A percentile compares a stretch with the other conserved stretches of the same genome.
These are phyloP conservation scores for Maudiozyma saulgeensis DNA, from an alignment of 805 yeast species.

Conservation along the genomic window DNA sequence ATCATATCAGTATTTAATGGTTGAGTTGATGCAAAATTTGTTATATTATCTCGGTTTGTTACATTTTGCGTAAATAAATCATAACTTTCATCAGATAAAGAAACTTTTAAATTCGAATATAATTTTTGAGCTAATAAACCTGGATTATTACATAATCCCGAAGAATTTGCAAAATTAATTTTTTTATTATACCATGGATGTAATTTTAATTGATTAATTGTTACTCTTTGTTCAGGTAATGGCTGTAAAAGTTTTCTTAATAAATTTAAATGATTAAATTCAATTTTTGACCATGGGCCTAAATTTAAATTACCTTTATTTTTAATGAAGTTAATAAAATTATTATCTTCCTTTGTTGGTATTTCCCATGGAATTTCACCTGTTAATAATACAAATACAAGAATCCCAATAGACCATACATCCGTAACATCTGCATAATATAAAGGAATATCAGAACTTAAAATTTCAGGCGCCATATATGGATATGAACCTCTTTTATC, in stretches of 20 bases:
- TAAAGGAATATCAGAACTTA: slow-evolving; percentile 23
- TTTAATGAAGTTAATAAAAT: slow-evolving; percentile 33
- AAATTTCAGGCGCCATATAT: slow-evolving; percentile 69
- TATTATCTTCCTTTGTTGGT: slow-evolving; percentile 44
- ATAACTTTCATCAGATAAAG: slow-evolving; percentile 41
- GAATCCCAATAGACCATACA: slow-evolving; percentile 63
- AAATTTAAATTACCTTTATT: slow-evolving; percentile 38
- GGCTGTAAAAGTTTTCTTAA: slow-evolving; percentile 45
- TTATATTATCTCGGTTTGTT: neutral
- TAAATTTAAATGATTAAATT: slow-evolving; percentile 40
- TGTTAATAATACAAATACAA: slow-evolving; percentile 49
- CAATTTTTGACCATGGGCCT: slow-evolving; percentile 49
- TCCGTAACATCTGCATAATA: slow-evolving; percentile 54
- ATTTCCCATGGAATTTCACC: slow-evolving; percentile 71
- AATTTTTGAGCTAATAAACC: slow-evolving; percentile 40
- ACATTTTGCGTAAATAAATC: slow-evolving; percentile 8
- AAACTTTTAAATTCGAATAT: slow-evolving; percentile 43
- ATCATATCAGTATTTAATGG: slow-evolving; percentile 36
- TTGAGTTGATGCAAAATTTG: slow-evolving; percentile 33
- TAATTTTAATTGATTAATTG: slow-evolving; percentile 32
- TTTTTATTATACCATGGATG: slow-evolving; percentile 49
- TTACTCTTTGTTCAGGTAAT: slow-evolving; percentile 36
- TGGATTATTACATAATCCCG: slow-evolving; percentile 47
- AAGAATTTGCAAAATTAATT: slow-evolving; percentile 35
- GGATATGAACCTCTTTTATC: slow-evolving; percentile 69